Percentiles rank a stretch among this genome's conserved stretches.
phyloP scores from a whole-genome alignment of 495 filamentous ascomycete genomes.

The Xylaria sp. region DNA sequence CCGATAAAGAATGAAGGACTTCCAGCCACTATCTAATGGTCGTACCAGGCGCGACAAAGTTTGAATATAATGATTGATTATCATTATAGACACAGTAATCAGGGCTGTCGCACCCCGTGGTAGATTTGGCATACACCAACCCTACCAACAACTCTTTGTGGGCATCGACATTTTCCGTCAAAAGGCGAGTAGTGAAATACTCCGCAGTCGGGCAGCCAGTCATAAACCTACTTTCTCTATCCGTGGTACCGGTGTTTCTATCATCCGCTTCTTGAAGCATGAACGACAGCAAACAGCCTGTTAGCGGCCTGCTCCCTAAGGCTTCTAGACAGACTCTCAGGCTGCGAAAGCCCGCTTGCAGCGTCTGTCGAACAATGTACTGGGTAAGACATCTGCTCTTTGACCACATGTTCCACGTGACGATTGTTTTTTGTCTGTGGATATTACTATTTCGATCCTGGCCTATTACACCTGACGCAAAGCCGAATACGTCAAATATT shows the following conservation, averaged over 20 bases:
- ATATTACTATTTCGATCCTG: neutral
- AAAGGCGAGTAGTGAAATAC: neutral
- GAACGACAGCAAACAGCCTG: neutral
- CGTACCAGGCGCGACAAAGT: neutral
- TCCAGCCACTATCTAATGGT: neutral
- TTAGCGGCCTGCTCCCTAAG: neutral
- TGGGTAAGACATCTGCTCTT: neutral
- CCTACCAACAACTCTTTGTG: neutral
- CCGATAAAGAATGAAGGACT: neutral
- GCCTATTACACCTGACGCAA: neutral
- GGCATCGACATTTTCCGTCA: neutral
- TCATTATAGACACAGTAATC: neutral
- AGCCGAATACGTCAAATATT: neutral
- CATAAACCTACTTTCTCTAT: neutral
- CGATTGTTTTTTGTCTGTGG: neutral
- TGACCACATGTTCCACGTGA: neutral
- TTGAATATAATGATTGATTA: neutral
- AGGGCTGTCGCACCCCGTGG: neutral
- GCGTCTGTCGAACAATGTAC: neutral
- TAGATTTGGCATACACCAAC: neutral
- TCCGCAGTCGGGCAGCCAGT: conserved; percentile 3
- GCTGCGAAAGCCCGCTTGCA: neutral
- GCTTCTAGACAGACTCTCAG: neutral
- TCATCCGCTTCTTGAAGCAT: neutral
- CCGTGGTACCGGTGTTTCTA: neutral